Evolutionary conservation across 208 protist genomes (phyloP), one percentile per base, ranked within the genome.

Genomic region (Trypanosoma cruzi): DNA sequence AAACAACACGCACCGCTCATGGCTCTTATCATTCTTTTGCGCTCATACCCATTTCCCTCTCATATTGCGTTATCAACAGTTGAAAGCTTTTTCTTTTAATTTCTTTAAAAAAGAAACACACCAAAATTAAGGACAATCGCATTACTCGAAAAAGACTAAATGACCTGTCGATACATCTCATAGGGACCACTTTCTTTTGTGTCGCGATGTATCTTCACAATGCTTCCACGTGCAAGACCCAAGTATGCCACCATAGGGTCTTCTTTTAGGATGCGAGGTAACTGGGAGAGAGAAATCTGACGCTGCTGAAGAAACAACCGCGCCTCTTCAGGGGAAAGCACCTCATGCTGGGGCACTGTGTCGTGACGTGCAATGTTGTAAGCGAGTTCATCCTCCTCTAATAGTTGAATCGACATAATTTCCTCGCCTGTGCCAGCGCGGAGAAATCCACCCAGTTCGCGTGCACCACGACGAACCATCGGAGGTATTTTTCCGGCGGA

Each of bases 161-260:
- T 78, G 34, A 99, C 95, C 62, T 99, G 85, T 11, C 98, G 89
- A 81, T 99, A 99, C 76, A 99, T 99, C 70, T 98, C 89, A 79
- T 99, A 99, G 2, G 95, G 81, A 16, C 98, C 98, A 31, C 97
- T 98, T 20, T 98, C 99, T 69, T 98, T 96, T 11, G 81, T 89
- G 7, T 83, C 68, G 13, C 98, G 93, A 16, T 90, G 88, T 75
- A 99, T 99, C 73, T 97, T 95, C 22, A 99, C 90, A 26, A 99
- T 87, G 69, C 97, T 83, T 20, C 97, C 96, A 32, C 82, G 75
- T 26, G 60, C 42, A 48, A 99, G 73, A 32, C 98, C 98, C 36
- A 98, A 95, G 75, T 99, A 99, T 29, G 89, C 83, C 55, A 96
- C 92, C 49, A 99, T 87, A 28, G 98, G 98, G 76, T 99, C 98